Percentiles rank a stretch among this genome's conserved stretches.
These are phyloP conservation scores for Fragaria iinumae DNA, from an alignment of 306 rosid genomes.

Conservation along the genomic window DNA sequence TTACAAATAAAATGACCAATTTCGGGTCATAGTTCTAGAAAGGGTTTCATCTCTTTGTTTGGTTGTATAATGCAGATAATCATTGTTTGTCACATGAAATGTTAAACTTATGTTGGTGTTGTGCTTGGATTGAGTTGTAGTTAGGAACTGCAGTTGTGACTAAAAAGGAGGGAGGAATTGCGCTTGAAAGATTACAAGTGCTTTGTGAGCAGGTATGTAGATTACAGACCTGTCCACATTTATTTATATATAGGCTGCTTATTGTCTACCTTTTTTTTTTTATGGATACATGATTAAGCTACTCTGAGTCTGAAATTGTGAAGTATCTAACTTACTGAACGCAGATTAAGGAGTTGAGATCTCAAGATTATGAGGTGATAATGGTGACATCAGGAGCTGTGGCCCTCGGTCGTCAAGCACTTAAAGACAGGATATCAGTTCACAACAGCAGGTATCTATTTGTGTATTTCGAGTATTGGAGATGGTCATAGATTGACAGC, in stretches of 20 bases:
- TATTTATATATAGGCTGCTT: background rate
- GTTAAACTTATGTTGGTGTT: background rate
- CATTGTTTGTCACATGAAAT: background rate
- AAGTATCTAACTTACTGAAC: background rate
- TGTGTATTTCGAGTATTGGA: background rate
- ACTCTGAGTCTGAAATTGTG: background rate
- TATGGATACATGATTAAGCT: background rate
- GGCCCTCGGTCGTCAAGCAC: constrained; percentile 97
- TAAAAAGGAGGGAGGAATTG: constrained; percentile 54
- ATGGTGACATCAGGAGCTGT: constrained; percentile 97
- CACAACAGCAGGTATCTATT: constrained; percentile 77
- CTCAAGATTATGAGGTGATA: constrained; percentile 78
- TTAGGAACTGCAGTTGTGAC: constrained; percentile 67
- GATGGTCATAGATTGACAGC: constrained; percentile 5
- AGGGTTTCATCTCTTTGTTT: background rate
- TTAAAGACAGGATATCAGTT: constrained; percentile 63
- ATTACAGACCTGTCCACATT: background rate
- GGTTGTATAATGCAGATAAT: background rate
- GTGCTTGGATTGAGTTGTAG: constrained; percentile 19
- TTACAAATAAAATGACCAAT: background rate
- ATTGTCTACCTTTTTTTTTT: background rate
- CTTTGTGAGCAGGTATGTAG: constrained; percentile 73
- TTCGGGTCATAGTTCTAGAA: background rate
- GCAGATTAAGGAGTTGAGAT: constrained; percentile 78
- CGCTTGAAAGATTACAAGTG: constrained; percentile 63